A percentile compares a stretch with the other conserved stretches of the same genome.
phyloP scores from a whole-genome alignment of 2,329 filamentous ascomycete species.

The Penicillium capsulatum region DNA sequence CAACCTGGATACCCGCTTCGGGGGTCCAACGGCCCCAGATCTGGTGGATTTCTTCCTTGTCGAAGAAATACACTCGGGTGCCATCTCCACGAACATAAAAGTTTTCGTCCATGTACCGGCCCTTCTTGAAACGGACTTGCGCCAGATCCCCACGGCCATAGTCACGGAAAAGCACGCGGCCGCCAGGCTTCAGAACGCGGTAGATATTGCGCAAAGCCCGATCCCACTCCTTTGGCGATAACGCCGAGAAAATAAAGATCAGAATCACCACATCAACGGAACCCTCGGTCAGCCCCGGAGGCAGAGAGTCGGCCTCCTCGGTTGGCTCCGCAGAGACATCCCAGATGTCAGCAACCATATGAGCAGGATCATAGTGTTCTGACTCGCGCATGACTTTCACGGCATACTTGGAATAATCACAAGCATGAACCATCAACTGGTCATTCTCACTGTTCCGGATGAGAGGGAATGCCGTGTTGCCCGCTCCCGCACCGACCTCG shows the following conservation, averaged over 20 bases:
- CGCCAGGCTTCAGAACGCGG: slow-evolving; percentile 80
- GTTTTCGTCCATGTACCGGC: slow-evolving; percentile 88
- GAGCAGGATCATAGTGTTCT: slow-evolving; percentile 65
- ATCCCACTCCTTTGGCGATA: slow-evolving; percentile 79
- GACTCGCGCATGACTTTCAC: slow-evolving; percentile 86
- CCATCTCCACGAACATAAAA: slow-evolving; percentile 96
- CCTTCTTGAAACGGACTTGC: slow-evolving; percentile 95
- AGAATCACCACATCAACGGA: slow-evolving; percentile 88
- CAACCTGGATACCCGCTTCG: slow-evolving; percentile 31
- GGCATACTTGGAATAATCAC: slow-evolving; percentile 92
- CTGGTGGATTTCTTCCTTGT: slow-evolving; percentile 70
- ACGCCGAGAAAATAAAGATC: slow-evolving; percentile 95
- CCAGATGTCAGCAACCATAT: slow-evolving; percentile 90
- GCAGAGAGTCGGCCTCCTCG: slow-evolving; percentile 53
- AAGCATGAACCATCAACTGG: slow-evolving; percentile 79
- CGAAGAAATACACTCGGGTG: slow-evolving; percentile 96
- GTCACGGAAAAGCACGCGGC: slow-evolving; percentile 91
- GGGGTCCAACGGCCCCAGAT: slow-evolving; percentile 65
- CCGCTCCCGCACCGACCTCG: slow-evolving; percentile 91
- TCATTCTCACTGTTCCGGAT: slow-evolving; percentile 78
- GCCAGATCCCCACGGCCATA: slow-evolving; percentile 94
- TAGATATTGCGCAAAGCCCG: slow-evolving; percentile 77
- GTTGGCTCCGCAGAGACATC: slow-evolving; percentile 66
- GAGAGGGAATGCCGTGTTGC: slow-evolving; percentile 94
- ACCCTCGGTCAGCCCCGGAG: slow-evolving; percentile 70